phyloP scores from a whole-genome alignment of 2,329 filamentous ascomycete genomes.

The Hortaea werneckii region DNA sequence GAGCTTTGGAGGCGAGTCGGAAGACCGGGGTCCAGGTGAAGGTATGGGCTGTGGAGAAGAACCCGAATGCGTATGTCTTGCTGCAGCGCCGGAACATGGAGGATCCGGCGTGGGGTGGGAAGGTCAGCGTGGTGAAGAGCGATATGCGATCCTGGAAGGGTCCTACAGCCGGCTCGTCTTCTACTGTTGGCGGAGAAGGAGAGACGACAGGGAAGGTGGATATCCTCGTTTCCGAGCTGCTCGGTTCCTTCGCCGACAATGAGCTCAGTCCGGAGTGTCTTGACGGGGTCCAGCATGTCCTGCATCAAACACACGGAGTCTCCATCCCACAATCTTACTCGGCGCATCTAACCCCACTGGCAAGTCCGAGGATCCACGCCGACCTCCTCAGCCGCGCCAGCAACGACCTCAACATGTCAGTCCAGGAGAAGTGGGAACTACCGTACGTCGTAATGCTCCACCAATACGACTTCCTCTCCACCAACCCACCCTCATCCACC shows the following conservation, averaged over 20 bases:
- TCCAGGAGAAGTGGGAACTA: slow-evolving; percentile 69
- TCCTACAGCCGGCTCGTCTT: slow-evolving; percentile 37
- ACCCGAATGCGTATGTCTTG: slow-evolving; percentile 92
- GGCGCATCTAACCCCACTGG: slow-evolving; percentile 84
- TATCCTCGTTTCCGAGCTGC: slow-evolving; percentile 84
- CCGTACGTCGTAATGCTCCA: slow-evolving; percentile 93
- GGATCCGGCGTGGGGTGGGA: slow-evolving; percentile 58
- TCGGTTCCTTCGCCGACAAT: slow-evolving; percentile 94
- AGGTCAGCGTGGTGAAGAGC: slow-evolving; percentile 81
- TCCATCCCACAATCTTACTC: slow-evolving; percentile 92
- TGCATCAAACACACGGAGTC: slow-evolving; percentile 72
- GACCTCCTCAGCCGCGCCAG: slow-evolving; percentile 52
- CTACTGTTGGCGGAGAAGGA: slow-evolving; percentile 32
- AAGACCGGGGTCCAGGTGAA: slow-evolving; percentile 67
- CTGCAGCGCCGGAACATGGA: slow-evolving; percentile 75
- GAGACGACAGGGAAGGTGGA: slow-evolving; percentile 59
- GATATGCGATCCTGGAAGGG: slow-evolving; percentile 98
- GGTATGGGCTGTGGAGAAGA: slow-evolving; percentile 93
- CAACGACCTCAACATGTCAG: slow-evolving; percentile 30
- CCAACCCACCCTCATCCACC: slow-evolving; percentile 50
- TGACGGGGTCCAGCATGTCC: slow-evolving; percentile 85
- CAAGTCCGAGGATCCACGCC: slow-evolving; percentile 73
- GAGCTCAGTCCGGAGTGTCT: slow-evolving; percentile 94
- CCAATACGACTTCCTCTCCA: slow-evolving; percentile 75
- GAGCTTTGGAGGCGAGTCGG: slow-evolving; percentile 71